Conservation (phyloP, 2,329 filamentous ascomycete species). For the Orbilia blumenaviensis region DNA sequence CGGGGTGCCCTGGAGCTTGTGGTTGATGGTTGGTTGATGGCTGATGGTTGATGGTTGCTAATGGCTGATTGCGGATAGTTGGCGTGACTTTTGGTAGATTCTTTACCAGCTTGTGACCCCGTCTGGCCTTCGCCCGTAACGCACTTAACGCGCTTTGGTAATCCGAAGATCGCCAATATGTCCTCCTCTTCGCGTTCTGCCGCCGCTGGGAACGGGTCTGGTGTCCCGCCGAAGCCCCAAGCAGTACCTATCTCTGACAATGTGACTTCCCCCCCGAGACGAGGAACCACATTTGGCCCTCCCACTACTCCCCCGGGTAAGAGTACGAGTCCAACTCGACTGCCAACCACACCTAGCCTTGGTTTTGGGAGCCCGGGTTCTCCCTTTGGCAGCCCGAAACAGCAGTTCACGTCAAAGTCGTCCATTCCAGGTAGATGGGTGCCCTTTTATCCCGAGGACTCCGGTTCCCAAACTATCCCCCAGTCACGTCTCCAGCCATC, state of each 20-base stretch:
- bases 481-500: too few species aligned
- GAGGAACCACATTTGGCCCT: background rate
- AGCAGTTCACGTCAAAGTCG: slow-evolving; percentile 23
- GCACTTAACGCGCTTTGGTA: background rate
- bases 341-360: background rate
- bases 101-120: background rate
- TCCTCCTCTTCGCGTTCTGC: background rate
- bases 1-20: background rate
- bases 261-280: background rate
- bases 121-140: background rate
- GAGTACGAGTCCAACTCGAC: background rate
- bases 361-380: slow-evolving; percentile 12
- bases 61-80: too few species aligned
- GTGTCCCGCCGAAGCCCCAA: background rate
- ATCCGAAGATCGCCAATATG: background rate
- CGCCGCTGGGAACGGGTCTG: background rate
- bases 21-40: background rate
- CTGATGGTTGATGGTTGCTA: too few species aligned
- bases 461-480: too few species aligned
- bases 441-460: slow-evolving; percentile 10
- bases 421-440: slow-evolving; percentile 19
- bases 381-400: slow-evolving; percentile 5
- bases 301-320: background rate
- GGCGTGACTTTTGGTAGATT: background rate
- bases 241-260: background rate